Evolutionary conservation across 495 filamentous ascomycete genomes (phyloP).

Genomic region (Ramalina intermedia): DNA sequence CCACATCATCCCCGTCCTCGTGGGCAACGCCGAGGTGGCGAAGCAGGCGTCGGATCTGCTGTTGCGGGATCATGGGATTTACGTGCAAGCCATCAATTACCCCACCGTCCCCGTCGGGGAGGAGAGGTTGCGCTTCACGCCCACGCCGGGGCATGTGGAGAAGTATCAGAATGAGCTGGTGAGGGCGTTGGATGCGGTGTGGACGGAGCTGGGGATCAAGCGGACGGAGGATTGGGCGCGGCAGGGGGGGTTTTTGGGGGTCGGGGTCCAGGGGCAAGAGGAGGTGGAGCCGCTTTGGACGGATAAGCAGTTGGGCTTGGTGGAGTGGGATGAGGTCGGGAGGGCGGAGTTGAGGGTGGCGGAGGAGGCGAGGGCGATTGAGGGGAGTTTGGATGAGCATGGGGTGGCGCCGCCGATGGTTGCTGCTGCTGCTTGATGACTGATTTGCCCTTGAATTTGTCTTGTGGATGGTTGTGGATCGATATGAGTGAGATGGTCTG

Average conservation of each 20-base stretch:
- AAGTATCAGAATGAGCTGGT: conserved; percentile 73
- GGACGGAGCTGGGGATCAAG: conserved; percentile 77
- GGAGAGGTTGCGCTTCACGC: conserved; percentile 88
- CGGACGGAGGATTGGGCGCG: conserved; percentile 81
- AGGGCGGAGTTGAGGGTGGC: conserved; percentile 2
- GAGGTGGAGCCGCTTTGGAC: conserved; percentile 68
- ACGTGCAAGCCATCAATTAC: conserved; percentile 98
- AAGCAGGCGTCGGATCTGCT: conserved; percentile 81
- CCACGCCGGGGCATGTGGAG: conserved; percentile 80
- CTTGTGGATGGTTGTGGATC: too few relatives aligned
- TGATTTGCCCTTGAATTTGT: too few relatives aligned
- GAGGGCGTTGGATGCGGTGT: conserved; percentile 73
- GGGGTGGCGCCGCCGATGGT: background rate
- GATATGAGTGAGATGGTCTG: too few relatives aligned
- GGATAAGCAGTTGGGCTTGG: conserved; percentile 66
- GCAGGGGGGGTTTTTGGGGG: conserved; percentile 84
- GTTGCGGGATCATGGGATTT: conserved; percentile 76
- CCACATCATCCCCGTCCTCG: conserved; percentile 88
- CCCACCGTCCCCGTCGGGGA: conserved; percentile 93
- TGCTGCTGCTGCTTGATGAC: conserved; percentile 8
- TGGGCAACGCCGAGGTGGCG: conserved; percentile 88
- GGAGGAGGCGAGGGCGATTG: conserved; percentile 9
- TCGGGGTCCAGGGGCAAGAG: conserved; percentile 52
- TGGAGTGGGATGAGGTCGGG: conserved; percentile 20
- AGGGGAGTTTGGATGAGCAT: conserved; percentile 7